phyloP scores from a whole-genome alignment of 1,284 basidiomycete genomes.

The Cryptococcus jaspeensis region DNA sequence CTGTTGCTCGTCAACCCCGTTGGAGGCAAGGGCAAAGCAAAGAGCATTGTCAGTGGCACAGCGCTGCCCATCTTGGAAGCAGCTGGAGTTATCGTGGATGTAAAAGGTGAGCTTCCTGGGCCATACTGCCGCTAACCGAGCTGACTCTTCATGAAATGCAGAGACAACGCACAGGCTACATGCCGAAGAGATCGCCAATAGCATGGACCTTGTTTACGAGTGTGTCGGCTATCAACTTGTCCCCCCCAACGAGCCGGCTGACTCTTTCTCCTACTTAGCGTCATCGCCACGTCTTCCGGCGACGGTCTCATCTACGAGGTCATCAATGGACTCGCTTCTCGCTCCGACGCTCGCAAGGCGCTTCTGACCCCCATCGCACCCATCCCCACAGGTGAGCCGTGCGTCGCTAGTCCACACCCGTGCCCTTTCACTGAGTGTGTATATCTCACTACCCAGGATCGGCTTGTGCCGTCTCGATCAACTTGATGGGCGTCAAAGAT shows the following conservation, averaged over 20 bases:
- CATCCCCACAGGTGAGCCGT: slow-evolving; percentile 74
- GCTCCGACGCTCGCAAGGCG: slow-evolving; percentile 66
- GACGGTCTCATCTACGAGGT: slow-evolving; percentile 89
- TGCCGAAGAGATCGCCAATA: slow-evolving; percentile 67
- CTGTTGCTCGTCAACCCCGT: slow-evolving; percentile 83
- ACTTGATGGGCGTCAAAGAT: slow-evolving; percentile 55
- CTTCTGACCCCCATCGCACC: slow-evolving; percentile 76
- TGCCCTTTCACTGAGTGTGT: not conserved
- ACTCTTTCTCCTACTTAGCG: slow-evolving; percentile 46
- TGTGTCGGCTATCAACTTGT: slow-evolving; percentile 24
- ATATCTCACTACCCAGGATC: slow-evolving; percentile 36
- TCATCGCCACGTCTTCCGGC: slow-evolving; percentile 78
- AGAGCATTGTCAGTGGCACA: slow-evolving; percentile 61
- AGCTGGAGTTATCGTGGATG: slow-evolving; percentile 68
- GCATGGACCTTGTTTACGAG: slow-evolving; percentile 67
- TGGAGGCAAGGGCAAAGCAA: slow-evolving; percentile 78
- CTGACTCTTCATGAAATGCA: slow-evolving; percentile 40
- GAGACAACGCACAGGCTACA: slow-evolving; percentile 73
- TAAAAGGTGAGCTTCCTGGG: slow-evolving; percentile 55
- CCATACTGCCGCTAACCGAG: not conserved
- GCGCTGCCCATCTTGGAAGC: slow-evolving; percentile 78
- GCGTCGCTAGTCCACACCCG: not conserved
- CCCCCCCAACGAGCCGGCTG: not conserved
- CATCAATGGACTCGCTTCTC: slow-evolving; percentile 83
- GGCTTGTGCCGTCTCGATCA: slow-evolving; percentile 50